A percentile compares a stretch with the other conserved stretches of the same genome.
These are phyloP conservation scores for Streptanthus diversifolius DNA, from an alignment of 345 rosid species.

Conservation along the genomic window DNA sequence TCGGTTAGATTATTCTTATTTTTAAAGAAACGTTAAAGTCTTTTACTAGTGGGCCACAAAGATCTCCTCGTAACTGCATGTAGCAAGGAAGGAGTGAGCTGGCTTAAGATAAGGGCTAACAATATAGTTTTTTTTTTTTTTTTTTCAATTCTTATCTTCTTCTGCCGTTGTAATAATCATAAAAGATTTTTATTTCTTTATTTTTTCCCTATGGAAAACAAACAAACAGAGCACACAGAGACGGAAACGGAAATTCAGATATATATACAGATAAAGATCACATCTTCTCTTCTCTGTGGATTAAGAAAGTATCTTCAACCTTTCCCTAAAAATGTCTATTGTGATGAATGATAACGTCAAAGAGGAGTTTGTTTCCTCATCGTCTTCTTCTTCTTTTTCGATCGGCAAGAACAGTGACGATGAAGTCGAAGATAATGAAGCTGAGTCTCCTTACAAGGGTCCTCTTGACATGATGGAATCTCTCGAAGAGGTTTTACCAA, in stretches of 20 bases:
- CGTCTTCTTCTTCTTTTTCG: slow-evolving; percentile 40
- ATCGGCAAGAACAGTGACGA: slow-evolving; percentile 52
- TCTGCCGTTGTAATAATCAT: neutral
- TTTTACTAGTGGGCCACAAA: neutral
- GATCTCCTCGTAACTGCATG: neutral
- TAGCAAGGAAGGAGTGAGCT: slow-evolving; percentile 6
- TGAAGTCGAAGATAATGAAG: slow-evolving; percentile 43
- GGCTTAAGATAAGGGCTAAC: slow-evolving; percentile 16
- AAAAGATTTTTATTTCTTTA: neutral
- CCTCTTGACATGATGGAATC: slow-evolving; percentile 52
- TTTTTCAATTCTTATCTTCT: slow-evolving; percentile 1
- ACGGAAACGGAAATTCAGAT: slow-evolving; percentile 13
- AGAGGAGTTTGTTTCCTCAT: neutral
- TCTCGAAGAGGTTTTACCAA: slow-evolving; percentile 53
- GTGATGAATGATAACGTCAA: slow-evolving; percentile 9
- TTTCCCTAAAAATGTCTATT: slow-evolving; percentile 21
- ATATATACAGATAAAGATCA: neutral
- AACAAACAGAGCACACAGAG: neutral
- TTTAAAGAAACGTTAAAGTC: too few relatives aligned
- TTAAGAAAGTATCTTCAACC: neutral
- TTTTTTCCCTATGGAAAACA: neutral
- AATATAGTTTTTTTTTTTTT: too few relatives aligned
- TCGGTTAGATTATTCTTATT: too few relatives aligned
- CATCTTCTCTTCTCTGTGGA: neutral
- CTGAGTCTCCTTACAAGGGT: slow-evolving; percentile 50